Base-by-base conservation (phyloP, 148 eudicot genomes). In the Diospyros lotus region DNA sequence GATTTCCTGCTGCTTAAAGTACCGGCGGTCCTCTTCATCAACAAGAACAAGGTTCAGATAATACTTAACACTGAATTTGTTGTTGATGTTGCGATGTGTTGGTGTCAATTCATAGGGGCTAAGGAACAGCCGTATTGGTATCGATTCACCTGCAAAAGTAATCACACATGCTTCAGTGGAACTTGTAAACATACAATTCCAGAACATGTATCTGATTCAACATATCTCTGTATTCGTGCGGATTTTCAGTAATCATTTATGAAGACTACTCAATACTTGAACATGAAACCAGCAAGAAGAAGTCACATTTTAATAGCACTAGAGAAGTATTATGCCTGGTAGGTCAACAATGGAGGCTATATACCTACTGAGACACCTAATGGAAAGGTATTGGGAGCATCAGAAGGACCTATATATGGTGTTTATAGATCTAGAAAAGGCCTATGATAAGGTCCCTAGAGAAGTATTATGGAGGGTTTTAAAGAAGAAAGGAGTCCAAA, bases 101-200 rank as follows among this genome's bases (percentile, higher is more conserved):
- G 98, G 98, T 3, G 98, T 94, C 84, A 92, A 86, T 78, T 94
- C 97, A 56, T 94, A 94, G 42, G 98, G 98, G 80, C 98, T 94
- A 64, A 94, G 86, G 82, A 94, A 94, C 65, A 92, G 87, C 80
- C 98, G 83, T 44, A 94, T 80, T 12, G 98, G 98, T 62, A 94
- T 94, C 15, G 98, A 94, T 88, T 94, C 98, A 71, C 98, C 98
- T 94, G 88, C 41, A 61, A 73, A 74, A 39, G 55, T n/a, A 28
- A 50, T 2, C 71, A 5, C 58, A 28, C 41, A 9, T 28, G 46
- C 50, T 50, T 38, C 71, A 68, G 48, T n/a, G 51, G 28, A 48
- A 66, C 40, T 1, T 9, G 12, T 40, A 18, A 28, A 50, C 42
- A 50, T 0, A 28, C 28, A 68, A 39, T 68, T 39, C 1, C 10